Percentiles rank a stretch among this genome's conserved stretches.
These are phyloP conservation scores for Melastoma malabathricum DNA, from an alignment of 345 rosid species.

Conservation along the genomic window DNA sequence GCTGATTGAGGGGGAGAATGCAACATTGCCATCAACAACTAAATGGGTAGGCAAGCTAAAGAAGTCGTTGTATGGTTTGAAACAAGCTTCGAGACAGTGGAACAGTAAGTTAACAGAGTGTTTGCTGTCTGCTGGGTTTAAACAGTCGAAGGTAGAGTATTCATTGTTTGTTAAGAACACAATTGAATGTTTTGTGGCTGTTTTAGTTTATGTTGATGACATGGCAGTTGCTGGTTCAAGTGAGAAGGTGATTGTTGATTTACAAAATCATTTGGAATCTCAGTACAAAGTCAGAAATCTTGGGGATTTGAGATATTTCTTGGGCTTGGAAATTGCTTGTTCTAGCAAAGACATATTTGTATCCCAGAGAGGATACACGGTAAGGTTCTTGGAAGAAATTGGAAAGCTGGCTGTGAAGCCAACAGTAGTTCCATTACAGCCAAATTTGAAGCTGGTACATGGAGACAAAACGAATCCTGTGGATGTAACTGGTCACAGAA, in stretches of 20 bases:
- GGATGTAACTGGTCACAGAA: not conserved
- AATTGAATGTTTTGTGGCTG: not conserved
- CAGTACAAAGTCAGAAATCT: too few species aligned
- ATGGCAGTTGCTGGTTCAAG: not conserved
- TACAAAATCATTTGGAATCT: not conserved
- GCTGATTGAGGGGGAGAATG: not conserved
- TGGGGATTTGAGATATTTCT: not conserved
- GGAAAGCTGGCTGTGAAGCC: not conserved
- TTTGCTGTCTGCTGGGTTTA: not conserved
- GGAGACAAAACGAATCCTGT: not conserved
- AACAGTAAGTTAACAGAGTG: not conserved
- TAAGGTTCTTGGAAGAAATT: not conserved
- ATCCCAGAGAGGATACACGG: not conserved
- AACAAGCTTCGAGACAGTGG: not conserved
- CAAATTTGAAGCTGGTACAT: not conserved
- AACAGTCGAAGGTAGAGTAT: not conserved
- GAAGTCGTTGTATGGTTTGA: not conserved
- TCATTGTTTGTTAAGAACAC: not conserved
- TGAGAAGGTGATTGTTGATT: not conserved
- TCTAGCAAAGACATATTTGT: not conserved
- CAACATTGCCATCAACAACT: too few species aligned
- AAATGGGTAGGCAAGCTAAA: not conserved
- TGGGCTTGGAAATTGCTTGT: not conserved
- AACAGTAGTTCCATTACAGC: not conserved
- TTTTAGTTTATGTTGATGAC: too few species aligned